Base-by-base conservation (phyloP, 768 basidiomycete species). In the Trametes cubensis region DNA sequence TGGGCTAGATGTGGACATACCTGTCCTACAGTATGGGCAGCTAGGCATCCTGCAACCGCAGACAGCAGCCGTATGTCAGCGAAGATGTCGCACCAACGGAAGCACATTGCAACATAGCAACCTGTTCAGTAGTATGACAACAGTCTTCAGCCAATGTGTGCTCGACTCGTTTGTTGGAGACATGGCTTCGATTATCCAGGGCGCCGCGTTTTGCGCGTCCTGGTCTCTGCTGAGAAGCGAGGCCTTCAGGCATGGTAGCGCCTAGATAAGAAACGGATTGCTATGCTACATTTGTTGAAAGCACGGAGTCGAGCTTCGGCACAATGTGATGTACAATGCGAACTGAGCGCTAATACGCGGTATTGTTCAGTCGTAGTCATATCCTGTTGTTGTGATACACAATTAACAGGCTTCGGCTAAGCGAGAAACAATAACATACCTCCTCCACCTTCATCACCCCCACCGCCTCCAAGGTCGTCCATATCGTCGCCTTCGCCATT, bases 401-500 rank as follows among this genome's bases (percentile, higher is more conserved):
- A 26, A 48, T 23, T 39, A 34, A 53, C 25, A 17, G 18, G 14
- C 4, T 21, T 17, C 50, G n/a, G 26, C 42, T 38, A 3, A 44
- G 34, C 4, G 44, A 20, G 21, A 25, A 21, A 53, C n/a, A 4
- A 15, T 34, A 49, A 67, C 63, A 58, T 64, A 72, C 84, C 86
- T 41, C 85, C 88, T 30, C 83, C 88, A 42, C 82, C 89, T 18
- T 83, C 90, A 15, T 74, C 82, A 4, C 82, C 89, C 11, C 81
- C 88, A 0, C 85, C 88, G 10, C 83, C 92, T 6, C 88, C 90
- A 21, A 90, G 73, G 67, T 92, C 87, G 67, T 94, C 92, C 57
- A 83, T 73, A 69, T 94, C 90, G 55, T 94, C 92, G 4, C 80
- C 86, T 74, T 93, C 92, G 18, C 92, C 92, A 56, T 92, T 93